These are phyloP conservation scores for Ascocoryne sarcoides DNA, from an alignment of 2,329 filamentous ascomycete species.

Conservation along the genomic window DNA sequence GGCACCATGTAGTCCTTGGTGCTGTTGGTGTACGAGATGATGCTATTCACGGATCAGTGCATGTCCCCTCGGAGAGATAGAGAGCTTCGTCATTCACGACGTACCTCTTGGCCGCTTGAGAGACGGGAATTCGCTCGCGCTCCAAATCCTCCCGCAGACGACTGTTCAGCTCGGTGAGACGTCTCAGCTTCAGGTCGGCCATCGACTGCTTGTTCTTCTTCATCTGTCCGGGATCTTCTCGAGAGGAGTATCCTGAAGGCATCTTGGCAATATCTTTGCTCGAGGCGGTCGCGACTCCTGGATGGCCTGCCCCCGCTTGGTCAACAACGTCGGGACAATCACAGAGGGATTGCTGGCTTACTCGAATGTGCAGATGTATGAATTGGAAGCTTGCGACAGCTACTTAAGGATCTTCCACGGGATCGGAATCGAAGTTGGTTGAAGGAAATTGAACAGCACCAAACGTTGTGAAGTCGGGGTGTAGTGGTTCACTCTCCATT, in stretches of 20 bases:
- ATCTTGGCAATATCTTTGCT: slow-evolving; percentile 22
- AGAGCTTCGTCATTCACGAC: neutral
- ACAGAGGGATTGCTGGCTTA: neutral
- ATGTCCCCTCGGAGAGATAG: no score
- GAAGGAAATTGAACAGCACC: neutral
- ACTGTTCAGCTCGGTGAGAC: slow-evolving; percentile 94
- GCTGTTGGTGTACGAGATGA: slow-evolving; percentile 96
- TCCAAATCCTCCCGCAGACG: slow-evolving; percentile 93
- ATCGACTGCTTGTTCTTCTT: slow-evolving; percentile 98
- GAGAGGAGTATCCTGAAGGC: slow-evolving; percentile 60
- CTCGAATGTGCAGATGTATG: neutral
- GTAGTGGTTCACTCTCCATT: no score
- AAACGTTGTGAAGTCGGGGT: neutral
- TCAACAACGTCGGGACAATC: neutral
- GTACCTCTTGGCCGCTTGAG: slow-evolving; percentile 80
- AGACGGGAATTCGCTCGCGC: slow-evolving; percentile 89
- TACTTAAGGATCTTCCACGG: neutral
- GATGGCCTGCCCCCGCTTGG: slow-evolving; percentile 2
- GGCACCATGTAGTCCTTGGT: slow-evolving; percentile 98
- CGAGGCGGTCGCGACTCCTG: slow-evolving; percentile 11
- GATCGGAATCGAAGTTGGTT: neutral
- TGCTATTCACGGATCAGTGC: slow-evolving; percentile 41
- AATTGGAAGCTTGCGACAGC: slow-evolving; percentile 6
- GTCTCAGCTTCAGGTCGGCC: slow-evolving; percentile 94
- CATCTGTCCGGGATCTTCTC: slow-evolving; percentile 59